Conservation (phyloP, 768 basidiomycete species). For the Coprinellus aureogranulatus region DNA sequence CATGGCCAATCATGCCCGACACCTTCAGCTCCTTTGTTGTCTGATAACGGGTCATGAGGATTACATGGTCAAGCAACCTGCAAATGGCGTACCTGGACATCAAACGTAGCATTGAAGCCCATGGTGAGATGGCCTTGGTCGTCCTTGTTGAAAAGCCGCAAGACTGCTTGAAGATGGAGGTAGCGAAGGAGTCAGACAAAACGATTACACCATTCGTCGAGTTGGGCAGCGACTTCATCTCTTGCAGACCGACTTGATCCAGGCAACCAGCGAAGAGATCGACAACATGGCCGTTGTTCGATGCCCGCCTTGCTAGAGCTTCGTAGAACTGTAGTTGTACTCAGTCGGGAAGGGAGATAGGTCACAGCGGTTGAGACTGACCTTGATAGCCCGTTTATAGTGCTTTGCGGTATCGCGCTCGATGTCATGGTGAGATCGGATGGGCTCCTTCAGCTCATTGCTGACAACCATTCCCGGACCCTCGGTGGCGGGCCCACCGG, state of each 20-base stretch:
- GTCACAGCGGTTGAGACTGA: slow-evolving; percentile 28
- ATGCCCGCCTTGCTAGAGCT: slow-evolving; percentile 85
- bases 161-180: slow-evolving; percentile 98
- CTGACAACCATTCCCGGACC: slow-evolving; percentile 97
- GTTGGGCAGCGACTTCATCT: slow-evolving; percentile 96
- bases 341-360: slow-evolving; percentile 8
- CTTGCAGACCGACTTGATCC: slow-evolving; percentile 94
- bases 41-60: slow-evolving; percentile 34
- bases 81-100: slow-evolving; percentile 71
- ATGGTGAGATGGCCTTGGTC: slow-evolving; percentile 89
- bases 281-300: slow-evolving; percentile 91
- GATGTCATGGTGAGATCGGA: slow-evolving; percentile 98
- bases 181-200: slow-evolving; percentile 93
- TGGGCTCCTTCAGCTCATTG: slow-evolving; percentile 94
- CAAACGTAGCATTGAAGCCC: slow-evolving; percentile 99
- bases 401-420: slow-evolving; percentile 96
- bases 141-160: slow-evolving; percentile 89
- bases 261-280: slow-evolving; percentile 97
- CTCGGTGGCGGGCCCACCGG: slow-evolving; percentile 93
- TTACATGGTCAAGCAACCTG: background rate
- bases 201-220: slow-evolving; percentile 97
- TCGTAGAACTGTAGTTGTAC: slow-evolving; percentile 81
- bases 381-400: slow-evolving; percentile 95
- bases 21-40: slow-evolving; percentile 99
- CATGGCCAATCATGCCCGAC: slow-evolving; percentile 96